Conservation (phyloP, 257 asterid genomes). For the Solanum pinnatisectum region DNA sequence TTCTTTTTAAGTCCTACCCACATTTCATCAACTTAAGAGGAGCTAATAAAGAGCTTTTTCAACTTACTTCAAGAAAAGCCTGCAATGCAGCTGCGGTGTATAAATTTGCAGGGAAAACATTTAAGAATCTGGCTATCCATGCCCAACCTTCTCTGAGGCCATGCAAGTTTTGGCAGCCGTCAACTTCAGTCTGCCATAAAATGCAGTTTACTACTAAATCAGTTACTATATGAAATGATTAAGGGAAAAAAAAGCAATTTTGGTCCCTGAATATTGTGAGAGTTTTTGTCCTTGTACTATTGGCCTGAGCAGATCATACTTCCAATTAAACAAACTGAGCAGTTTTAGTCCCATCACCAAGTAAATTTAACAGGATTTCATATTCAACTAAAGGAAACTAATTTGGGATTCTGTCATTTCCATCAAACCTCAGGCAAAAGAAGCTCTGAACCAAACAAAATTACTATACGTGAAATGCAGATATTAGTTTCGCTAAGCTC, state of each 20-base stretch:
- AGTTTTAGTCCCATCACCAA: background rate
- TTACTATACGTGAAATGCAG: background rate
- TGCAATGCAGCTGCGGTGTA: constrained; percentile 63
- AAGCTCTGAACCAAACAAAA: background rate
- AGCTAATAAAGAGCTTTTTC: background rate
- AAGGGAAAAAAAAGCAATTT: background rate
- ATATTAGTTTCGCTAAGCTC: background rate
- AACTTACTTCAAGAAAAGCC: constrained; percentile 78
- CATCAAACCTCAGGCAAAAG: background rate
- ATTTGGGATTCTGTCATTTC: background rate
- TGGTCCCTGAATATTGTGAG: background rate
- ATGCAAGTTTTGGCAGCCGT: constrained; percentile 47
- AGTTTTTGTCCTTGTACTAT: background rate
- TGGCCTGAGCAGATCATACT: background rate
- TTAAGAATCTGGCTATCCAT: constrained; percentile 87
- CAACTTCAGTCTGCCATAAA: constrained; percentile 50
- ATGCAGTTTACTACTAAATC: background rate
- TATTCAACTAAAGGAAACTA: background rate
- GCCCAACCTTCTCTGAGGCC: constrained; percentile 81
- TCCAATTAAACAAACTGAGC: background rate
- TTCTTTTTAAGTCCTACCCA: background rate
- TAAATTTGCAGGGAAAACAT: constrained; percentile 66
- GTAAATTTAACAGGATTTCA: background rate
- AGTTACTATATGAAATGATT: background rate
- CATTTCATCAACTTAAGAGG: background rate